Evolutionary conservation across 805 yeast genomes (phyloP), one percentile per base, ranked within the genome.

Genomic region (Metschnikowia santaceciliae): DNA sequence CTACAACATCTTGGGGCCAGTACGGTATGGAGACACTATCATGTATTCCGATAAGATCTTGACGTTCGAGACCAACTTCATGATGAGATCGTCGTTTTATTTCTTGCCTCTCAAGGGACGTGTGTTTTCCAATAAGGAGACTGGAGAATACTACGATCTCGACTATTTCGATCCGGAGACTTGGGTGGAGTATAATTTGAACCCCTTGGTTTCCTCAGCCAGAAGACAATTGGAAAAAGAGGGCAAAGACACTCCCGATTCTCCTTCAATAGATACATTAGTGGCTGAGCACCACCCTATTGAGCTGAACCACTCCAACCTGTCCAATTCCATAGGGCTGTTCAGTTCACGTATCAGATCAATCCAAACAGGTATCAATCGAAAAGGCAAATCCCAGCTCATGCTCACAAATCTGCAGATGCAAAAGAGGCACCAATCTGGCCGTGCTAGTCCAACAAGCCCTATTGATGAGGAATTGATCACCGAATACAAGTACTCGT

Each of bases 1-100:
- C 66, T 81, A 90, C 10, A 89, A 89, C 62, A 87, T 90, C 42
- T 66, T 91, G 49, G 97, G 97, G 1, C 97, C 97, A 0, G 67
- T 90, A 2, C 68, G 96, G 57, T 82, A 78, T 57, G 95, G 95
- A 22, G 97, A 91, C 63, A 77, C 84, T 38, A 90, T 91, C 4
- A 67, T 90, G 54, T 74, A 88, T 48, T 84, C 87, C 60, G 87
- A 84, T 54, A 83, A 82, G 55, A 79, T 90, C 34, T 69, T 91
- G 46, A 85, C 96, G 2, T 82, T 86, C 33, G 94, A 89, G 63
- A 86, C 84, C 10, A 90, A 87, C 60, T 91, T 91, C 66, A 81
- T 88, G 74, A 89, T 90, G 96, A 78, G 97, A 63, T 84, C 91
- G 39, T 81, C 90, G 46, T 90, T 81, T 67, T 76, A 81, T 34